Base-by-base conservation (phyloP, 495 filamentous ascomycete species). In the Penicillium tannophilum region DNA sequence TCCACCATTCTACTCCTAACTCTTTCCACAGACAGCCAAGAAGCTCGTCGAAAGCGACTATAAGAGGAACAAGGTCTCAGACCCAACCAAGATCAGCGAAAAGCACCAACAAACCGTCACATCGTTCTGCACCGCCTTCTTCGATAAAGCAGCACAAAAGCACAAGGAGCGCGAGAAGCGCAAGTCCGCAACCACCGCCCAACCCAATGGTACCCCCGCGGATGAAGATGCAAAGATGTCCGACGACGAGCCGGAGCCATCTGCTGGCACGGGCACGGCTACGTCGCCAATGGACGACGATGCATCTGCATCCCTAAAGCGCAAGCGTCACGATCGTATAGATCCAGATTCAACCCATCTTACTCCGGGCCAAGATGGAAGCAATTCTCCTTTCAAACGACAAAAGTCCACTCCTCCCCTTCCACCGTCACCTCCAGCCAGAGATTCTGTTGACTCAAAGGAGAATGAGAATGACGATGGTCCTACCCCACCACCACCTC, bases 31-130 rank as follows among this genome's bases (percentile, higher is more conserved):
- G 85, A 79, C 85, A 17, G 85, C 87, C 56, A 95, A 93, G 71
- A 96, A 92, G 68, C 79, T 97, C 28, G 91, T 96, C 30, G 84
- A 87, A 26, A 91, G 90, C 0, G 92, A 97, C 67, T 97, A 89
- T 77, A 96, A 95, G 72, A 85, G 93, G 63, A 82, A 84, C 42
- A 87, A 90, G 4, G 92, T 97, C 10, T 79, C 86, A 20, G 89
- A 97, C 63, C 93, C 92, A 4, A 90, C 84, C n/a, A 81, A 83
- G 49, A 87, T 97, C 62, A 82, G 82, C n/a, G 75, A 85, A 30
- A 91, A 89, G 62, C 90, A 93, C 64, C 86, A 88, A 63, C 88
- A 86, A 70, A 89, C 90, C 57, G 84, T 96, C 33, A 94, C 90
- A 72, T 84, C 80, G 51, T 91, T 86, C 64, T 91, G 91, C 64